A percentile compares a stretch with the other conserved stretches of the same genome.
Evolutionary conservation across 176 grass and related monocot genomes (phyloP).

Genomic region (Raddia distichophylla): DNA sequence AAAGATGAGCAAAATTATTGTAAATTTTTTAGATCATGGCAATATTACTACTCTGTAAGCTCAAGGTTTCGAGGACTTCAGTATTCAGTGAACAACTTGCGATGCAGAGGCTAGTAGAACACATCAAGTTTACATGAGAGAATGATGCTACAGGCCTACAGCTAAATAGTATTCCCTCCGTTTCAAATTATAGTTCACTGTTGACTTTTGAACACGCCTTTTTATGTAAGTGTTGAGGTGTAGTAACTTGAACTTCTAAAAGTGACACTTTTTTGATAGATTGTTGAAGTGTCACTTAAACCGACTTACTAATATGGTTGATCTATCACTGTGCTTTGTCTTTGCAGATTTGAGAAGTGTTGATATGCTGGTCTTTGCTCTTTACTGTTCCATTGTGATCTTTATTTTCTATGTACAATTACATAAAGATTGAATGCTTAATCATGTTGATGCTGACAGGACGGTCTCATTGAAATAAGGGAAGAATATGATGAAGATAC

Average conservation of each 20-base stretch:
- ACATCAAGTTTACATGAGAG: not conserved
- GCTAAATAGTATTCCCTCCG: too few species aligned
- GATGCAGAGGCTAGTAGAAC: not conserved
- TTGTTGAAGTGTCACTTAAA: not conserved
- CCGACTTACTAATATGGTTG: conserved; percentile 13
- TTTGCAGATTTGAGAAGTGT: conserved; percentile 10
- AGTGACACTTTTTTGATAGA: not conserved
- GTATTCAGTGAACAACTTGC: not conserved
- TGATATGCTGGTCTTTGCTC: conserved; percentile 9
- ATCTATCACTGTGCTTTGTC: not conserved
- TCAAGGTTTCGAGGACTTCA: not conserved
- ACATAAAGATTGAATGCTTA: conserved; percentile 5
- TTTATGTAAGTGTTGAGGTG: not conserved
- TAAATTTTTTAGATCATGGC: not conserved
- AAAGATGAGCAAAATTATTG: not conserved
- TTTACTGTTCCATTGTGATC: conserved; percentile 22
- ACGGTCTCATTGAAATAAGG: conserved; percentile 97
- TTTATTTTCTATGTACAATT: conserved; percentile 28
- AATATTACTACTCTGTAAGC: conserved; percentile 3
- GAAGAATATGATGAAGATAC: conserved; percentile 80
- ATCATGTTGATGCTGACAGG: conserved; percentile 54
- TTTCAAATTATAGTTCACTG: too few species aligned
- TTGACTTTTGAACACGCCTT: too few species aligned
- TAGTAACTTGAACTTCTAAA: conserved; percentile 15
- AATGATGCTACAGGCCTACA: not conserved